phyloP scores from a whole-genome alignment of 345 rosid species.

The Excoecaria cochinchinensis region DNA sequence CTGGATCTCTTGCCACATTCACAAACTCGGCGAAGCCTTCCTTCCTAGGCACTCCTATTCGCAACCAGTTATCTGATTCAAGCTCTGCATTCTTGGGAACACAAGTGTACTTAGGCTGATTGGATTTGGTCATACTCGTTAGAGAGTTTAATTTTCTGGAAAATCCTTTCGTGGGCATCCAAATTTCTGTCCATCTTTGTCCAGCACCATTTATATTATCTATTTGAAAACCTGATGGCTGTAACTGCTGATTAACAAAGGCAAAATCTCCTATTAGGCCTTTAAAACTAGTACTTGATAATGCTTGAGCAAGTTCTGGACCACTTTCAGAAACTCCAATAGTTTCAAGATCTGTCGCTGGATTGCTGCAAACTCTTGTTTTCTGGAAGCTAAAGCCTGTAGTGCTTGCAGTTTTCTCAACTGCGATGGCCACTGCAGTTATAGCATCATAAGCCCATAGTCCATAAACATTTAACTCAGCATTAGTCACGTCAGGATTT shows the following conservation, averaged over 20 bases:
- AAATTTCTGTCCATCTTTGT: slow-evolving; percentile 30
- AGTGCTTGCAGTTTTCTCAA: not conserved
- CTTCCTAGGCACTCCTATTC: not conserved
- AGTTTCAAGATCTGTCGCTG: too few species aligned
- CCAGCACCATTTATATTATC: slow-evolving; percentile 30
- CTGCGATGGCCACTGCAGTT: slow-evolving; percentile 35
- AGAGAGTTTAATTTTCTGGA: not conserved
- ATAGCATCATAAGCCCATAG: slow-evolving; percentile 45
- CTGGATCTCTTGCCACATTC: not conserved
- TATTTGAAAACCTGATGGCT: slow-evolving; percentile 28
- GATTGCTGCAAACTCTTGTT: too few species aligned
- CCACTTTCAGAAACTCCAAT: too few species aligned
- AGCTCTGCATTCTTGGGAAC: not conserved
- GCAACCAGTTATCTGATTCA: not conserved
- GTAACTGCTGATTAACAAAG: slow-evolving; percentile 30
- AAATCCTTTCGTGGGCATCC: slow-evolving; percentile 30
- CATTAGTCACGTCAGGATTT: slow-evolving; percentile 14
- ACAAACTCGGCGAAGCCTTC: not conserved
- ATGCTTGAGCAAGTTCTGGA: too few species aligned
- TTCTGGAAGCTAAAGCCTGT: too few species aligned
- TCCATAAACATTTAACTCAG: slow-evolving; percentile 27
- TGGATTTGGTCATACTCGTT: slow-evolving; percentile 19
- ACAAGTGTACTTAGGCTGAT: slow-evolving; percentile 18
- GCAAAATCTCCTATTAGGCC: not conserved
- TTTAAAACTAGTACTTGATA: too few species aligned